Percentiles rank a stretch among this genome's conserved stretches.
These are phyloP conservation scores for Phytophthora tubulina DNA, from an alignment of 352 stramenopile species.

Conservation along the genomic window DNA sequence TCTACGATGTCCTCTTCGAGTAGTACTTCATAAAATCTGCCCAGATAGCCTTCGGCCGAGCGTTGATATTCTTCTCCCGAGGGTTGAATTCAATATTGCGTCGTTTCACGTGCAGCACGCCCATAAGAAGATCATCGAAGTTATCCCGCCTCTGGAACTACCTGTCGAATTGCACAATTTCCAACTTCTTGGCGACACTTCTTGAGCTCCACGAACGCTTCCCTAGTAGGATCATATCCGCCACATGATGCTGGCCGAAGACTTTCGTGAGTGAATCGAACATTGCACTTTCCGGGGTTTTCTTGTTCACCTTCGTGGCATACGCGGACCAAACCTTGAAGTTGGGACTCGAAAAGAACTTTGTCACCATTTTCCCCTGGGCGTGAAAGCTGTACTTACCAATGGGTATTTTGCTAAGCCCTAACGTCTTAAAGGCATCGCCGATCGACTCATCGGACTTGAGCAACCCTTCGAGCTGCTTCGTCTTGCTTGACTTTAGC, in stretches of 20 bases:
- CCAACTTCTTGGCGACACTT: neutral
- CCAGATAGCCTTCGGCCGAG: constrained; percentile 2
- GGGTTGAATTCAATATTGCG: neutral
- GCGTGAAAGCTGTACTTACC: neutral
- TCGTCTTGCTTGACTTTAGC: constrained; percentile 4
- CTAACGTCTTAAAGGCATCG: neutral
- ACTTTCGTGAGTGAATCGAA: constrained; percentile 1
- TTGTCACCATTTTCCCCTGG: neutral
- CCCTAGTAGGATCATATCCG: neutral
- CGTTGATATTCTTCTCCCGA: no score
- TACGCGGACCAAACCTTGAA: constrained; percentile 5
- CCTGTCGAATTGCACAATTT: constrained; percentile 8
- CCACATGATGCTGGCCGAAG: neutral
- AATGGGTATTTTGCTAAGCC: neutral
- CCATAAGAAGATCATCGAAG: neutral
- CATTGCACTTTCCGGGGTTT: neutral
- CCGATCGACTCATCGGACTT: neutral
- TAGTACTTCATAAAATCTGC: neutral
- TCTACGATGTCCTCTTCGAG: no score
- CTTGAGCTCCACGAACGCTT: neutral
- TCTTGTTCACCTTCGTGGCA: neutral
- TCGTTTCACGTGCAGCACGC: neutral
- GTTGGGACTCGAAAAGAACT: neutral
- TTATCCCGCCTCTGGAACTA: neutral
- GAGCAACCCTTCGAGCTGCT: neutral